Conservation (phyloP, 495 filamentous ascomycete genomes). For the Aspergillus sclerotioniger region DNA sequence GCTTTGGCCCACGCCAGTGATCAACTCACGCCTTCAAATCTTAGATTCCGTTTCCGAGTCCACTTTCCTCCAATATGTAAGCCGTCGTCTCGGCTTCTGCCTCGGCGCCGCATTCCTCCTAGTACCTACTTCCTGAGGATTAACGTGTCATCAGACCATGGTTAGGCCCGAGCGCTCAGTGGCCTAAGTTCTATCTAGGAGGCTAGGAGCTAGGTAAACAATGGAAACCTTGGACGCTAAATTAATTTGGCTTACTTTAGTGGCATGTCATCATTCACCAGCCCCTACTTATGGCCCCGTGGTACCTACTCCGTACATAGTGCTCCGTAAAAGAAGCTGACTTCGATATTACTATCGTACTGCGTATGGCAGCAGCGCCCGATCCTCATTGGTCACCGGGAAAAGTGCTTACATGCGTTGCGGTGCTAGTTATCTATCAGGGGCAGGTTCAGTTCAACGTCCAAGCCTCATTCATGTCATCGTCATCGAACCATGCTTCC, state of each 20-base stretch:
- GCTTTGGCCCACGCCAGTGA: neutral
- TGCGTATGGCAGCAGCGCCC: neutral
- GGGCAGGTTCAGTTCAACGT: neutral
- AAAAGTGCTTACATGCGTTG: neutral
- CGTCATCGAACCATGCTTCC: neutral
- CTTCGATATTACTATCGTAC: conserved; percentile 13
- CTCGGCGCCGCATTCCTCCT: neutral
- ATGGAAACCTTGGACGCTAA: conserved; percentile 18
- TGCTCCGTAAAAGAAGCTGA: conserved; percentile 10
- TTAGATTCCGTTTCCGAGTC: neutral
- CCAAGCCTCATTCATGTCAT: neutral
- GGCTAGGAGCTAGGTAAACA: too few relatives aligned
- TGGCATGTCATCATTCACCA: conserved; percentile 23
- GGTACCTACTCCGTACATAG: conserved; percentile 1
- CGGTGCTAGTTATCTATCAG: neutral
- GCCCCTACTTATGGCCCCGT: conserved; percentile 21
- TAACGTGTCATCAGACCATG: neutral
- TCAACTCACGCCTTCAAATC: neutral
- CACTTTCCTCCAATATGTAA: neutral
- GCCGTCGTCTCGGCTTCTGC: neutral
- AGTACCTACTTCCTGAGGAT: neutral
- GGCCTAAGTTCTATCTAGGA: too few relatives aligned
- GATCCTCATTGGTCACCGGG: neutral
- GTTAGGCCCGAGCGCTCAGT: conserved; percentile 20
- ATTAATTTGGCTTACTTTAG: conserved; percentile 27